phyloP scores from a whole-genome alignment of 164 flowering plant species.

The Santalum album region DNA sequence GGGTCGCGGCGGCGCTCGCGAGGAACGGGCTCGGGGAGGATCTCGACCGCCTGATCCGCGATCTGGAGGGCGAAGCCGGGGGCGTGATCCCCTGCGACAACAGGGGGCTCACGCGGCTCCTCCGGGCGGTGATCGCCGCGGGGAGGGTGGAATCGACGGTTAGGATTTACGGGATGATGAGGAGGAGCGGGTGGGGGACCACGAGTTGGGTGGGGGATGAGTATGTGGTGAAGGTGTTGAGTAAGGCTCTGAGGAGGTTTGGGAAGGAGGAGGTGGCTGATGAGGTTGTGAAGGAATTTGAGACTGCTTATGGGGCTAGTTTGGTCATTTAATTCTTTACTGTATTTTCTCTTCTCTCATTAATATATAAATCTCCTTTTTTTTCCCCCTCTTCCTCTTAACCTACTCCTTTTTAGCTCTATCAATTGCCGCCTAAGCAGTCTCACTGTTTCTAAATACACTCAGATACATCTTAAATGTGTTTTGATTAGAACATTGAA shows the following conservation, averaged over 20 bases:
- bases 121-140: constrained; percentile 47
- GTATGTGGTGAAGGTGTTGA: constrained; percentile 55
- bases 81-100: constrained; percentile 20
- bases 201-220: constrained; percentile 34
- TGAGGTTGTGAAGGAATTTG: constrained; percentile 45
- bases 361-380: constrained; percentile 11
- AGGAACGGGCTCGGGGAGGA: constrained; percentile 44
- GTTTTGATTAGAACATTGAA: too few relatives aligned
- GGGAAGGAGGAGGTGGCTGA: constrained; percentile 49
- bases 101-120: constrained; percentile 40
- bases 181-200: constrained; percentile 35
- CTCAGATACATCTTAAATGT: too few relatives aligned
- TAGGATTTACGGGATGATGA: constrained; percentile 56
- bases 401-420: too few relatives aligned
- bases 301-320: constrained; percentile 16
- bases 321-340: constrained; percentile 9
- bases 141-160: constrained; percentile 48
- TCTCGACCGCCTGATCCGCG: constrained; percentile 48
- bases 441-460: too few relatives aligned
- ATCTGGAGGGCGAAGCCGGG: constrained; percentile 24
- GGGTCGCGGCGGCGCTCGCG: constrained; percentile 37
- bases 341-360: not conserved
- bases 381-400: constrained; percentile 42
- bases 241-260: constrained; percentile 56
- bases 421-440: too few relatives aligned